Conservation (phyloP, 2,329 filamentous ascomycete genomes). For the Chrysoporthe austroafricana region DNA sequence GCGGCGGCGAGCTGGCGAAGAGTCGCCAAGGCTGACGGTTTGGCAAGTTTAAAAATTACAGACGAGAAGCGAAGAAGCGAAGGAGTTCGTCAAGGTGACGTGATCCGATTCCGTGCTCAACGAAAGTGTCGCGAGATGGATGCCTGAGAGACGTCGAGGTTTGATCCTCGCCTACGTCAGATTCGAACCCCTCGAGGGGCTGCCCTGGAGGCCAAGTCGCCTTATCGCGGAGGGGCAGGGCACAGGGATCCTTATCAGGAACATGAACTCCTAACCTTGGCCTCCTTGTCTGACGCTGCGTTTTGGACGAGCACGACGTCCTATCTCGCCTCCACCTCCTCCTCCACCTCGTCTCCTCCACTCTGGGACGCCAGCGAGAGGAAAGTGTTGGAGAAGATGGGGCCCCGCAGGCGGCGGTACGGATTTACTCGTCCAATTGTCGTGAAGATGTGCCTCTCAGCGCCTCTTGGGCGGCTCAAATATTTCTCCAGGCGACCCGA, state of each 20-base stretch:
- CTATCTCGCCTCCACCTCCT: neutral
- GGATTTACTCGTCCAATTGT: neutral
- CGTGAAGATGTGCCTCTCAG: neutral
- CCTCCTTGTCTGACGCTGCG: neutral
- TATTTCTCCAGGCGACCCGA: slow-evolving; percentile 14
- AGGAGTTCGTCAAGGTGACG: no score
- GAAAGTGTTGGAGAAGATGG: neutral
- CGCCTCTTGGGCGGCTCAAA: neutral
- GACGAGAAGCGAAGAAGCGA: no score
- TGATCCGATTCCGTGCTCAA: no score
- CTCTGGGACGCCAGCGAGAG: neutral
- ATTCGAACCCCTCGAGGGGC: neutral
- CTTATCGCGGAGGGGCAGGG: no score
- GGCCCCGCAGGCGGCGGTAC: neutral
- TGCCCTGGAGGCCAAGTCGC: no score
- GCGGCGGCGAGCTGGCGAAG: neutral
- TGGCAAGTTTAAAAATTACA: no score
- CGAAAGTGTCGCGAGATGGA: neutral
- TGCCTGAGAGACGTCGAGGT: neutral
- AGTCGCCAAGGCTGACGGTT: no score
- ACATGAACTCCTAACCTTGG: neutral
- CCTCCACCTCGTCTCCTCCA: neutral
- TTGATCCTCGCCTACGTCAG: neutral
- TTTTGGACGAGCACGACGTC: neutral
- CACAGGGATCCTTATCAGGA: neutral